phyloP scores from a whole-genome alignment of 495 filamentous ascomycete species.

The Eremomyces bilateralis region DNA sequence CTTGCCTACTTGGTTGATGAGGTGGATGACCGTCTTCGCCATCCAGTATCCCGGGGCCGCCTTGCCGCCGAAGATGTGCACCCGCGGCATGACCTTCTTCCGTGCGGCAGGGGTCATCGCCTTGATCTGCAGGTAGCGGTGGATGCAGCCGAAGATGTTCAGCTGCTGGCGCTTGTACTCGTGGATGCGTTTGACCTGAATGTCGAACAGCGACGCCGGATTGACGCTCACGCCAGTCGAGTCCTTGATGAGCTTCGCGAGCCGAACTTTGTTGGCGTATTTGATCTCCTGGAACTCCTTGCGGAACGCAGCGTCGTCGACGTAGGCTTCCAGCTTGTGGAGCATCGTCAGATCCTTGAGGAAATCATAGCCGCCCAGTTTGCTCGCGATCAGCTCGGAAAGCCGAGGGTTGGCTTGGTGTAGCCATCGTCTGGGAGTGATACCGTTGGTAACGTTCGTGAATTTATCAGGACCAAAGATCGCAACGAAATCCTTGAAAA shows the following conservation, averaged over 20 bases:
- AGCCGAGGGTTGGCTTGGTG: slow-evolving; percentile 92
- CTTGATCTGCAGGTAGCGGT: slow-evolving; percentile 83
- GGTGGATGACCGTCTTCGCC: slow-evolving; percentile 96
- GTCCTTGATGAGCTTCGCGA: slow-evolving; percentile 75
- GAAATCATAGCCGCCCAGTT: slow-evolving; percentile 61
- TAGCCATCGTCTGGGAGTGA: slow-evolving; percentile 87
- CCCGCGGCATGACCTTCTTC: slow-evolving; percentile 76
- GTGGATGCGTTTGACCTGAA: slow-evolving; percentile 97
- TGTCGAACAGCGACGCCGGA: slow-evolving; percentile 75
- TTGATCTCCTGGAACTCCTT: slow-evolving; percentile 87
- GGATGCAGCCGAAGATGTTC: slow-evolving; percentile 96
- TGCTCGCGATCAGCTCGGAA: slow-evolving; percentile 78
- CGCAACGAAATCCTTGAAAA: slow-evolving; percentile 93
- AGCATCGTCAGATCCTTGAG: slow-evolving; percentile 72
- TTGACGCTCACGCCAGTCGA: slow-evolving; percentile 62
- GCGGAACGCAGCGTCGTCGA: slow-evolving; percentile 73
- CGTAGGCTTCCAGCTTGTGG: slow-evolving; percentile 56
- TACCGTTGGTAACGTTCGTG: slow-evolving; percentile 94
- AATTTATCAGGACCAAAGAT: slow-evolving; percentile 94
- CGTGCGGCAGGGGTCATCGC: slow-evolving; percentile 59
- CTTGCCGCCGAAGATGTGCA: slow-evolving; percentile 95
- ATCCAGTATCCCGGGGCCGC: slow-evolving; percentile 98
- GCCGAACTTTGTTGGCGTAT: slow-evolving; percentile 51
- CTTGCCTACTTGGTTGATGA: slow-evolving; percentile 79
- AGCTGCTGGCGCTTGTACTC: slow-evolving; percentile 99